These are phyloP conservation scores for Gonapodya sp. DNA, from an alignment of 192 early-diverging fungal genomes.

Conservation along the genomic window DNA sequence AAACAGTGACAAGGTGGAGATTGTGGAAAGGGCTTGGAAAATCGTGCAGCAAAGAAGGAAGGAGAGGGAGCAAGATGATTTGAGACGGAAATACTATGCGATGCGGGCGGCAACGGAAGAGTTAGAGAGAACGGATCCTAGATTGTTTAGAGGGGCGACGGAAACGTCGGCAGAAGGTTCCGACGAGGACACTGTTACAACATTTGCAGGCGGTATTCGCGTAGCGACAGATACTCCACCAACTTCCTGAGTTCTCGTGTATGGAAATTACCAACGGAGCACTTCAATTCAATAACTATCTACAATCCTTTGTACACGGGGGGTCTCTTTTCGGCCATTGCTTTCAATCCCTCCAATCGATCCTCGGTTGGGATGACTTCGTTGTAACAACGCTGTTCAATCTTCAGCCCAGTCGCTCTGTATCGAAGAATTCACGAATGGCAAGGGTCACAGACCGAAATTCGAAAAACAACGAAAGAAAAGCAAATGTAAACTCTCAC, in stretches of 20 bases:
- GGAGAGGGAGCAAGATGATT: not conserved
- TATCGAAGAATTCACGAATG: not conserved
- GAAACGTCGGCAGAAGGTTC: too few relatives aligned
- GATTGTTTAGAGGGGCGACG: not conserved
- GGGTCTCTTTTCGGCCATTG: slow-evolving; percentile 76
- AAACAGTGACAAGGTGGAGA: not conserved
- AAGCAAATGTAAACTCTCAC: slow-evolving; percentile 25
- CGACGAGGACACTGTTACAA: not conserved
- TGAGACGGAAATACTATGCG: not conserved
- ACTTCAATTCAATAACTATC: not conserved
- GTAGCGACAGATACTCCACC: not conserved
- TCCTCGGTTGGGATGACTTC: slow-evolving; percentile 92
- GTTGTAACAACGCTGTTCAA: slow-evolving; percentile 91
- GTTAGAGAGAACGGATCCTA: not conserved
- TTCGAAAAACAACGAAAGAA: not conserved
- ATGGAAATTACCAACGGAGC: not conserved
- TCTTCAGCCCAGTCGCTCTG: slow-evolving; percentile 71
- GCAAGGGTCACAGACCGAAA: not conserved
- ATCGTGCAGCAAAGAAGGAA: not conserved
- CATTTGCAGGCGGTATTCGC: not conserved
- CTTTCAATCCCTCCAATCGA: slow-evolving; percentile 71
- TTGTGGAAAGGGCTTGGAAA: not conserved
- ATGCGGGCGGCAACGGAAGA: not conserved
- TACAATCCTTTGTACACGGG: slow-evolving; percentile 61
- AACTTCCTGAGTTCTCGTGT: not conserved